Conservation (phyloP, 768 basidiomycete species). For the Xerocomus spinulosus region DNA sequence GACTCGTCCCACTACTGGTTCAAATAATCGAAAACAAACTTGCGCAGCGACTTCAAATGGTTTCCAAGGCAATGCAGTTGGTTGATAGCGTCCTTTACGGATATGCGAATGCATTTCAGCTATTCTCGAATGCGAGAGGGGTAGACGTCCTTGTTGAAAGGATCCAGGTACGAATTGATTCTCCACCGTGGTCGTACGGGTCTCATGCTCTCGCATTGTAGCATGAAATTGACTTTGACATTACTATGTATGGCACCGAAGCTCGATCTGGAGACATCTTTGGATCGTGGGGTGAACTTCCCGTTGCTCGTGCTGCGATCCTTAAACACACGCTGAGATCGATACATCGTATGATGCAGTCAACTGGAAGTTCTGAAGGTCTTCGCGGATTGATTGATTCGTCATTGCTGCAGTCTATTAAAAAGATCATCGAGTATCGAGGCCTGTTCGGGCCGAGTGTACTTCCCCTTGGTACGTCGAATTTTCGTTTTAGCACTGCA, state of each 20-base stretch:
- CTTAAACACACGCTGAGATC: conserved; percentile 89
- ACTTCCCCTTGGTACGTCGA: conserved; percentile 68
- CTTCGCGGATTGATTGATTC: conserved; percentile 92
- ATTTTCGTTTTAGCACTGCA: not conserved
- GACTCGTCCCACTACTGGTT: conserved; percentile 82
- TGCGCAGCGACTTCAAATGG: conserved; percentile 62
- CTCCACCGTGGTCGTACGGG: not conserved
- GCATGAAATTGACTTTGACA: conserved; percentile 65
- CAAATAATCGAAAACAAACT: conserved; percentile 81
- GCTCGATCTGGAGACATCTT: conserved; percentile 42
- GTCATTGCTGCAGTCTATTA: conserved; percentile 76
- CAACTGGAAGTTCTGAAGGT: conserved; percentile 89
- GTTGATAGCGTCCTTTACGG: conserved; percentile 91
- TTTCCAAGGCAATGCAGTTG: conserved; percentile 88
- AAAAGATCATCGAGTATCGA: conserved; percentile 81
- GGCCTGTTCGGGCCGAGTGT: conserved; percentile 83
- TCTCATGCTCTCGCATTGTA: conserved; percentile 27
- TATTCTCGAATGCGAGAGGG: conserved; percentile 82
- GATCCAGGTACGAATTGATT: conserved; percentile 61
- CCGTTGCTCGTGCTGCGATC: conserved; percentile 71
- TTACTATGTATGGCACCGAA: conserved; percentile 50
- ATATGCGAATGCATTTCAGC: conserved; percentile 78
- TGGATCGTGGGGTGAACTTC: conserved; percentile 56
- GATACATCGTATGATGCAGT: conserved; percentile 96
- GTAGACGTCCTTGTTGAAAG: conserved; percentile 81